phyloP scores from a whole-genome alignment of 2,329 filamentous ascomycete genomes.

The Neophaeococcomyces aloes region DNA sequence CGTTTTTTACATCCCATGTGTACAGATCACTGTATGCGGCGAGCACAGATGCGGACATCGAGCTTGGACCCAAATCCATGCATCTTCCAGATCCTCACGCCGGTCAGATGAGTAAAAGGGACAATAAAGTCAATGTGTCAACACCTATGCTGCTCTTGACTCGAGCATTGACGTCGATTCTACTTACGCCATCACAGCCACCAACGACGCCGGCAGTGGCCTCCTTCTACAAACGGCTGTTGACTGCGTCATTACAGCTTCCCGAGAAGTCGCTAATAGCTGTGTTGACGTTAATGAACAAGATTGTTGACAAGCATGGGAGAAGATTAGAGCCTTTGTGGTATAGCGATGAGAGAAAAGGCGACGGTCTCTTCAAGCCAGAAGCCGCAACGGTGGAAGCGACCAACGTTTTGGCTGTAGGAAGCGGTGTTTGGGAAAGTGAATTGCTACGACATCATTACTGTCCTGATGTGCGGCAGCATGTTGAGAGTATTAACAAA shows the following conservation, averaged over 20 bases:
- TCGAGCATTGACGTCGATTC: constrained; percentile 69
- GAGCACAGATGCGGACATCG: constrained; percentile 73
- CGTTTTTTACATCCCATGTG: constrained; percentile 89
- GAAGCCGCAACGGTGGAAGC: constrained; percentile 64
- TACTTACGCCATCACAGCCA: constrained; percentile 63
- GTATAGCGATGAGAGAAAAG: constrained; percentile 87
- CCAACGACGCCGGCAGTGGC: constrained; percentile 70
- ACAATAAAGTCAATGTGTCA: constrained; percentile 78
- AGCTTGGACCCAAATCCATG: constrained; percentile 64
- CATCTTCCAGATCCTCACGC: constrained; percentile 56
- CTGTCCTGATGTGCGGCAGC: constrained; percentile 73
- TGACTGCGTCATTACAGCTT: constrained; percentile 69
- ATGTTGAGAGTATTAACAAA: constrained; percentile 59
- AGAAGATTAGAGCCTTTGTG: constrained; percentile 77
- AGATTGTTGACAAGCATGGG: constrained; percentile 70
- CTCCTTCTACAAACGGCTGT: constrained; percentile 84
- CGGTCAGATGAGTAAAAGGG: constrained; percentile 26
- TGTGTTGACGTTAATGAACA: constrained; percentile 63
- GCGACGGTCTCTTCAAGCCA: constrained; percentile 76
- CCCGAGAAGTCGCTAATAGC: constrained; percentile 84
- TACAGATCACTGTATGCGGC: constrained; percentile 75
- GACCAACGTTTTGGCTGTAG: constrained; percentile 70
- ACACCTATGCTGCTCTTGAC: constrained; percentile 89
- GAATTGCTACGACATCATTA: constrained; percentile 79
- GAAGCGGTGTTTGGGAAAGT: constrained; percentile 79